Base-by-base conservation (phyloP, 371 early-diverging fungal species). In the Lichtheimia ramosa region DNA sequence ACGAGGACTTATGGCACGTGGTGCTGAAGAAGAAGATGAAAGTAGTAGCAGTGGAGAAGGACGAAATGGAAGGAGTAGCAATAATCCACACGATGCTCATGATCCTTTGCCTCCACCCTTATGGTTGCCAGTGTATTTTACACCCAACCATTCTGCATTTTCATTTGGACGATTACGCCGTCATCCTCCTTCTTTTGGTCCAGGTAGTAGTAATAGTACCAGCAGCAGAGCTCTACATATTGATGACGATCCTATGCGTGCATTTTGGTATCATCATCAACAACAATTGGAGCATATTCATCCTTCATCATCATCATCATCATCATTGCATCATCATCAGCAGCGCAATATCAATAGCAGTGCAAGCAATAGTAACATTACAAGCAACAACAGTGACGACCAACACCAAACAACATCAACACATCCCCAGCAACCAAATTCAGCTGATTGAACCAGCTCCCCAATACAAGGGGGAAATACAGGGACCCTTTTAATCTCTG, bases 101-200 rank as follows among this genome's bases (percentile, higher is more conserved):
- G 43, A 56, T 21, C 48, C 56, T 1, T 27, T 65, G 18, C 60
- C 65, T 25, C 60, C 65, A 18, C 65, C 65, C 3, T 21, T 65
- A 13, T 65, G 65, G 65, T 23, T 65, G 8, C 65, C 65, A 4
- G 61, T 65, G 4, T 65, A 65, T 56, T 65, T 65, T 25, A 56
- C 60, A 13, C 65, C 65, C n/a, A 59, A 65, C 40, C 60, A 65
- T 18, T 48, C 34, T n/a, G 52, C 65, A 5, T 65, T 60, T 51
- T 55, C 60, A 12, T 53, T 65, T 56, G 65, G 65, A 3, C 56
- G 65, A 16, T 42, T 65, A 14, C 60, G 60, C 15, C 65, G 65
- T n/a, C 60, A 59, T 46, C 65, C 65, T 3, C 62, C 56, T 16
- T 46, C 21, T 46, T 5, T 21, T n/a, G 46, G 18, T 5, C 21